Percentiles rank a stretch among this genome's conserved stretches.
phyloP scores from a whole-genome alignment of 1,284 basidiomycete genomes.

The Porodaedalea pini region DNA sequence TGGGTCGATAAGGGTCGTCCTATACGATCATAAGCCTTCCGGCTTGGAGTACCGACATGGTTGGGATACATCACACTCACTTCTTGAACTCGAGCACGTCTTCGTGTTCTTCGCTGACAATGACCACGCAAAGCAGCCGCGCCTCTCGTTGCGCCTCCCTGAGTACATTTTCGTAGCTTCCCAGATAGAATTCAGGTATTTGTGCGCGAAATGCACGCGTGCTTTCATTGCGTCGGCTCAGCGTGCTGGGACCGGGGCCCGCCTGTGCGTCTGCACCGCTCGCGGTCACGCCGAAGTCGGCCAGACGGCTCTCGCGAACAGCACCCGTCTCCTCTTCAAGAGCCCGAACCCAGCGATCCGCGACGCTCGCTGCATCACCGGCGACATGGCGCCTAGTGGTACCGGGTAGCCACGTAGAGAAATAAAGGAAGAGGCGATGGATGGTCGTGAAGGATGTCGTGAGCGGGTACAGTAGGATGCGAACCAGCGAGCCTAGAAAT shows the following conservation, averaged over 20 bases:
- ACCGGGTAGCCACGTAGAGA: conserved; percentile 15
- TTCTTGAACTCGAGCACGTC: conserved; percentile 84
- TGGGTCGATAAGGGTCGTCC: conserved; percentile 73
- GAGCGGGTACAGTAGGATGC: conserved; percentile 17
- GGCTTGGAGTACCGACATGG: not conserved
- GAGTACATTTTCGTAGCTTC: conserved; percentile 82
- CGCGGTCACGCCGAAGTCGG: conserved; percentile 27
- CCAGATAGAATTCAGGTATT: conserved; percentile 77
- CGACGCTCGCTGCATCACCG: conserved; percentile 44
- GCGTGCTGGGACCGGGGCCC: conserved; percentile 24
- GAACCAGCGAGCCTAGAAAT: conserved; percentile 11
- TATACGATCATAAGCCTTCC: conserved; percentile 27
- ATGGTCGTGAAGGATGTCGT: conserved; percentile 14
- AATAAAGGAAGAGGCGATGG: conserved; percentile 15
- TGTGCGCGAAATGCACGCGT: conserved; percentile 35
- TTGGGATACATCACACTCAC: conserved; percentile 34
- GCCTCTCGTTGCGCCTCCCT: conserved; percentile 66
- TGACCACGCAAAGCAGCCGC: conserved; percentile 74
- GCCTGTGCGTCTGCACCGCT: conserved; percentile 35
- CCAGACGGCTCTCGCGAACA: conserved; percentile 44
- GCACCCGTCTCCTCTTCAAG: conserved; percentile 82
- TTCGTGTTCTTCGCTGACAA: conserved; percentile 91
- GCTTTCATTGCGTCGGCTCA: conserved; percentile 24
- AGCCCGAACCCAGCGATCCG: conserved; percentile 70
- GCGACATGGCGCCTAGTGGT: conserved; percentile 15